Conservation (phyloP, 805 yeast species). For the Clavispora vitiphila region DNA sequence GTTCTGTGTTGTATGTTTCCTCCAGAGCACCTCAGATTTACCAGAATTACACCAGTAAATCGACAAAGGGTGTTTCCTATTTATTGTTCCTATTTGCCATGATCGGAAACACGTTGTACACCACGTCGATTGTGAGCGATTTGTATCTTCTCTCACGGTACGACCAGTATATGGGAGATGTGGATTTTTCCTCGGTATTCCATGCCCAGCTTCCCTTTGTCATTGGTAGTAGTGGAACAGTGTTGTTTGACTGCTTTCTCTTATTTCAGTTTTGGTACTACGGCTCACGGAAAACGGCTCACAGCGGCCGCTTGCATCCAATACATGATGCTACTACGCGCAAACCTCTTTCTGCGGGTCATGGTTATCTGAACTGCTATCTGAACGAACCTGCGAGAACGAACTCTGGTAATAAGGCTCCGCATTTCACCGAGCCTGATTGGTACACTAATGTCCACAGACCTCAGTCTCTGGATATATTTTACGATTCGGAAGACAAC, state of each 20-base stretch:
- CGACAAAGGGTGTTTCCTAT: slow-evolving; percentile 33
- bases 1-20: slow-evolving; percentile 26
- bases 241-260: slow-evolving; percentile 24
- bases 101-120: slow-evolving; percentile 32
- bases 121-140: slow-evolving; percentile 28
- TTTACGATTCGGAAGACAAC: neutral
- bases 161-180: slow-evolving; percentile 11
- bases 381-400: neutral
- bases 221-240: slow-evolving; percentile 21
- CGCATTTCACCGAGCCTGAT: slow-evolving; percentile 32
- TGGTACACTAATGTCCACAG: slow-evolving; percentile 29
- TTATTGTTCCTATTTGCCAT: slow-evolving; percentile 32
- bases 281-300: neutral
- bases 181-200: slow-evolving; percentile 12
- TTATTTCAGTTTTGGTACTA: slow-evolving; percentile 30
- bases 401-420: neutral
- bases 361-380: neutral
- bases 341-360: too few relatives aligned
- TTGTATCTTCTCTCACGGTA: slow-evolving; percentile 19
- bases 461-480: neutral
- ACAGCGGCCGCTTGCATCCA: neutral
- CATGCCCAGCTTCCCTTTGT: slow-evolving; percentile 16
- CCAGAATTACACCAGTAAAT: slow-evolving; percentile 23
- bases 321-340: neutral
- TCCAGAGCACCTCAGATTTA: slow-evolving; percentile 34